Conservation (phyloP, 371 early-diverging fungal species). For the Mortierella sp. region DNA sequence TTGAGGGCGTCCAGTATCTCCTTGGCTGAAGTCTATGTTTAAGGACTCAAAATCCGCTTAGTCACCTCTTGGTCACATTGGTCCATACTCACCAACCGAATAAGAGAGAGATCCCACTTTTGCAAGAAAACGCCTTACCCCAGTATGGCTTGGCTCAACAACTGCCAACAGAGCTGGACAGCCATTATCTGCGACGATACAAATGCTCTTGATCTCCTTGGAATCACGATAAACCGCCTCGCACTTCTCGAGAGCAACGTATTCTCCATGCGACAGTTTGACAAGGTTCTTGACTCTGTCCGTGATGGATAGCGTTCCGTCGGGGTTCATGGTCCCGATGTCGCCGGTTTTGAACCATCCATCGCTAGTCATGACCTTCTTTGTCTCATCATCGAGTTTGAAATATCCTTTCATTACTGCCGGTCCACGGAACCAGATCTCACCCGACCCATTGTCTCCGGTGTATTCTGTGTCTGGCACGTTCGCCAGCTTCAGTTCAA, state of each 20-base stretch:
- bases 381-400: constrained; percentile 85
- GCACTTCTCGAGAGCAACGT: constrained; percentile 94
- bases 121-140: constrained; percentile 28
- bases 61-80: no score
- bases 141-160: constrained; percentile 68
- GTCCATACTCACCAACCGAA: no score
- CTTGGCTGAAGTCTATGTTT: constrained; percentile 48
- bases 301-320: constrained; percentile 75
- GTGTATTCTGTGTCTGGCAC: constrained; percentile 84
- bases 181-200: constrained; percentile 82
- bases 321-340: constrained; percentile 83
- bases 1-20: constrained; percentile 60
- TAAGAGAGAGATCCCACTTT: not conserved
- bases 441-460: constrained; percentile 69
- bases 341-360: constrained; percentile 99
- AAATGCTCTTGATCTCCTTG: constrained; percentile 78
- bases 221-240: constrained; percentile 87
- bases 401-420: constrained; percentile 90
- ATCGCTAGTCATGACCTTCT: constrained; percentile 82
- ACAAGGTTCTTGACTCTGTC: constrained; percentile 92
- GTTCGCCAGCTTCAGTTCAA: constrained; percentile 86
- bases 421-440: constrained; percentile 93
- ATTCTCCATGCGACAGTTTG: constrained; percentile 94
- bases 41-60: no score
- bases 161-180: constrained; percentile 72